A percentile compares a stretch with the other conserved stretches of the same genome.
phyloP scores from a whole-genome alignment of 2,329 filamentous ascomycete genomes.

The Trichoderma semiorbis region DNA sequence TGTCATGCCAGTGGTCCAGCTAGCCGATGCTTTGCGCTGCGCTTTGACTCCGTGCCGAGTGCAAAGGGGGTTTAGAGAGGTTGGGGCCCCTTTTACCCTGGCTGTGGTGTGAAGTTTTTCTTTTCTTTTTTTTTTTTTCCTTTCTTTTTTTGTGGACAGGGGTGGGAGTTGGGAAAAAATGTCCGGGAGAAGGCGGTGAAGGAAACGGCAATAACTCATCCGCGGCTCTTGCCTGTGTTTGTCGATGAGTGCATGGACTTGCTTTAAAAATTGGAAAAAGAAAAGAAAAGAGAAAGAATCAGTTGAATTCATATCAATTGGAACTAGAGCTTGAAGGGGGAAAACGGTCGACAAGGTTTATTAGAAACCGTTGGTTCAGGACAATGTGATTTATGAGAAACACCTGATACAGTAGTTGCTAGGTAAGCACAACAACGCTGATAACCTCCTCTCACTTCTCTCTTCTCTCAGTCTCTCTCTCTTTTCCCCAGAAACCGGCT shows the following conservation, averaged over 20 bases:
- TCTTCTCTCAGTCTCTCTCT: background rate
- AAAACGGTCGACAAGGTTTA: background rate
- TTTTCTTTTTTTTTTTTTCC: background rate
- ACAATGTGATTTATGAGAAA: background rate
- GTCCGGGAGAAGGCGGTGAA: conserved; percentile 6
- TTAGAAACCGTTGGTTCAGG: background rate
- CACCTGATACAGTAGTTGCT: background rate
- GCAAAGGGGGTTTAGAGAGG: background rate
- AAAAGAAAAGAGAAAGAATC: background rate
- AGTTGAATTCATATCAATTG: background rate
- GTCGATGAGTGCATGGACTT: background rate
- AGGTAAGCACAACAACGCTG: background rate
- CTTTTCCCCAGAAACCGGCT: background rate
- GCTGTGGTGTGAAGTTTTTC: background rate
- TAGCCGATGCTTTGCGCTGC: background rate
- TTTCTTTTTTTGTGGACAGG: background rate
- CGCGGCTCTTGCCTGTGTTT: background rate
- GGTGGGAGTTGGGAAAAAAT: background rate
- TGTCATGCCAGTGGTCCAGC: background rate
- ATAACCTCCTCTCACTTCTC: background rate
- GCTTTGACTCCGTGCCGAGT: background rate
- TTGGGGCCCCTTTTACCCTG: background rate
- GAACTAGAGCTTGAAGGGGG: background rate
- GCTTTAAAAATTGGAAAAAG: background rate
- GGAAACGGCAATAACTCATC: conserved; percentile 5